Evolutionary conservation across 2,329 filamentous ascomycete species (phyloP).

Genomic region (Ophiostoma pallidulum): DNA sequence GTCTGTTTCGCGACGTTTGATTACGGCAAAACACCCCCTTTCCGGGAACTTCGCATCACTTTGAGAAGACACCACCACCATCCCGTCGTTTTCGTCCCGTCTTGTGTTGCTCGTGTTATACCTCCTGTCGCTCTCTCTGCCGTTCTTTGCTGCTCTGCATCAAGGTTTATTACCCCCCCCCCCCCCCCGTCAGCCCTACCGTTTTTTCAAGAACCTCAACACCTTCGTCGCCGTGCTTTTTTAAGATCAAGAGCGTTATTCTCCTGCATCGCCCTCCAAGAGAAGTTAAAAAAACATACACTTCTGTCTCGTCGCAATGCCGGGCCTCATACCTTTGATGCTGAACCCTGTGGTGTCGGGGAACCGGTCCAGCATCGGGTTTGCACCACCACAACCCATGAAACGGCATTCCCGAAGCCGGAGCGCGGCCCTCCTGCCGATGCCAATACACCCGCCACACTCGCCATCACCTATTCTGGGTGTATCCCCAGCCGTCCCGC

Average conservation of each 20-base stretch:
- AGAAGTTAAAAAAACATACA: too few species aligned
- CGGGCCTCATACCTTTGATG: constrained; percentile 19
- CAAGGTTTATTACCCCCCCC: too few species aligned
- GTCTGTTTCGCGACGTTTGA: constrained; percentile 2
- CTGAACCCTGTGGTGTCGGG: constrained; percentile 14
- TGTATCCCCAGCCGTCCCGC: background rate
- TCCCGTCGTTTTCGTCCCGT: background rate
- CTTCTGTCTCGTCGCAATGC: constrained; percentile 16
- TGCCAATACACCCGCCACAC: background rate
- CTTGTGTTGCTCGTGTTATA: background rate
- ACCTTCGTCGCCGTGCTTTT: too few species aligned
- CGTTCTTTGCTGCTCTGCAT: background rate
- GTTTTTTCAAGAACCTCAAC: too few species aligned
- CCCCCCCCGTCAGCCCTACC: too few species aligned
- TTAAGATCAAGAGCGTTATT: too few species aligned
- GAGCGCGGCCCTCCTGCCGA: constrained; percentile 6
- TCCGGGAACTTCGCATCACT: background rate
- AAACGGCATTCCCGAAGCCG: constrained; percentile 7
- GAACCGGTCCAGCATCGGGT: constrained; percentile 14
- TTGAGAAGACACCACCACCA: background rate
- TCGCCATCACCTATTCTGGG: background rate
- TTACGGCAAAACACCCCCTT: constrained; percentile 1
- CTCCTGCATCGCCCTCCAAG: too few species aligned
- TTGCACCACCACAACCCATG: background rate
- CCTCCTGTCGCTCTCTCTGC: background rate